A percentile compares a stretch with the other conserved stretches of the same genome.
Evolutionary conservation across 495 filamentous ascomycete species (phyloP).

Genomic region (Neurospora hispaniola): DNA sequence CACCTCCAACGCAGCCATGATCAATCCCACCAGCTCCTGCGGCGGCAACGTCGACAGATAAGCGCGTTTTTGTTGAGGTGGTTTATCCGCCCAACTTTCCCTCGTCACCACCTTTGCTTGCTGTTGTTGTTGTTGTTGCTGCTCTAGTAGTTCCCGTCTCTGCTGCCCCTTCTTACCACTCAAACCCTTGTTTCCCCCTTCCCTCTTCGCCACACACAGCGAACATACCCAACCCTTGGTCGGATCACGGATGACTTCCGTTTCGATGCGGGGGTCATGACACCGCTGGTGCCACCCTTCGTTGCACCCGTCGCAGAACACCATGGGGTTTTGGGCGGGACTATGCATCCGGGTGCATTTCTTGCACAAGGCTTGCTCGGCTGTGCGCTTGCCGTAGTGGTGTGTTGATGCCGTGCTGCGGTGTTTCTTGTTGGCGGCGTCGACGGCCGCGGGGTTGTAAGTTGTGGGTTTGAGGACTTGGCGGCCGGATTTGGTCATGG

Average conservation of each 20-base stretch:
- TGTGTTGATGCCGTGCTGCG: slow-evolving; percentile 6
- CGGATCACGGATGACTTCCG: slow-evolving; percentile 55
- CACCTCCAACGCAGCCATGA: slow-evolving; percentile 19
- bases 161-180: slow-evolving; percentile 16
- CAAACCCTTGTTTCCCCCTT: slow-evolving; percentile 23
- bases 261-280: slow-evolving; percentile 70
- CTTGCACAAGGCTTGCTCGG: slow-evolving; percentile 52
- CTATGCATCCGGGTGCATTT: slow-evolving; percentile 70
- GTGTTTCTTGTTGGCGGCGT: slow-evolving; percentile 23
- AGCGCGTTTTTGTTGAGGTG: slow-evolving; percentile 23
- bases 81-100: slow-evolving; percentile 34
- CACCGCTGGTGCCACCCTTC: slow-evolving; percentile 83
- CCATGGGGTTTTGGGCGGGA: slow-evolving; percentile 71
- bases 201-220: slow-evolving; percentile 46
- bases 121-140: not conserved
- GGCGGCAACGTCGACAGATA: slow-evolving; percentile 30
- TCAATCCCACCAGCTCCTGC: slow-evolving; percentile 21
- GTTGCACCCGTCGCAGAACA: slow-evolving; percentile 92
- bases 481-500: slow-evolving; percentile 74
- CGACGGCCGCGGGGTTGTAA: slow-evolving; percentile 51
- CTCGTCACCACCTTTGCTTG: not conserved
- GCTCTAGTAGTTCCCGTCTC: not conserved
- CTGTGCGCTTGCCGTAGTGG: slow-evolving; percentile 37
- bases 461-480: slow-evolving; percentile 63
- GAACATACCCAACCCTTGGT: slow-evolving; percentile 65